Base-by-base conservation (phyloP, 1,284 basidiomycete species). In the Boletus coffeatus region DNA sequence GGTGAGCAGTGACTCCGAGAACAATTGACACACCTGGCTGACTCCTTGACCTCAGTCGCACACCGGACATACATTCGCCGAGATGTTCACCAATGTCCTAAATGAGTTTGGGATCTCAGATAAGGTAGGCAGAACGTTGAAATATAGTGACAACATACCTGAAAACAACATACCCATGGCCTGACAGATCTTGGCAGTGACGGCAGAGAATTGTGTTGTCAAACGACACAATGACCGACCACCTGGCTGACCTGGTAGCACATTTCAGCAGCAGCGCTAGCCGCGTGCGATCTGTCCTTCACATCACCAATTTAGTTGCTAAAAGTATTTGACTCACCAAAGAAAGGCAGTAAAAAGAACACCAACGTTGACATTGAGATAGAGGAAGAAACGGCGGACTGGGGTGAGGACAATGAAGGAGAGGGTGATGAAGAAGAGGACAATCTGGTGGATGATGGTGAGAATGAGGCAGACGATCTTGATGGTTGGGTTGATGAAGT, bases 401-500 rank as follows among this genome's bases (percentile, higher is more conserved):
- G 14, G 43, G 14, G 7, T 46, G 43, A 46, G 14, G 13, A 48
- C 8, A 10, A 9, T 8, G 8, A 48, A 21, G n/a, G 8, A 18
- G 46, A n/a, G 3, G n/a, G n/a, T 21, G n/a, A 48, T 4, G 46
- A 48, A 48, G 46, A 3, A 10, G n/a, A 48, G 8, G 46, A 18
- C n/a, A 5, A 48, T 48, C 46, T 48, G n/a, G 46, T 9, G 46
- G 16, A 11, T 3, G n/a, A 37, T 37, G 34, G n/a, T 2, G 16
- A 56, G 16, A 36, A n/a, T 3, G 10, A 37, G 18, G n/a, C 11
- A 6, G 55, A 25, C 21, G 52, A 57, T 63, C 57, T 29, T 14
- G 6, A 57, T 7, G 60, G 60, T 18, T 61, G 60, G 60, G 48
- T 52, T 16, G 21, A 61, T 11, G 37, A 61, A n/a, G 16, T 57